Conservation (phyloP, 2,329 filamentous ascomycete genomes). For the Beauveria scarabaeidicola region DNA sequence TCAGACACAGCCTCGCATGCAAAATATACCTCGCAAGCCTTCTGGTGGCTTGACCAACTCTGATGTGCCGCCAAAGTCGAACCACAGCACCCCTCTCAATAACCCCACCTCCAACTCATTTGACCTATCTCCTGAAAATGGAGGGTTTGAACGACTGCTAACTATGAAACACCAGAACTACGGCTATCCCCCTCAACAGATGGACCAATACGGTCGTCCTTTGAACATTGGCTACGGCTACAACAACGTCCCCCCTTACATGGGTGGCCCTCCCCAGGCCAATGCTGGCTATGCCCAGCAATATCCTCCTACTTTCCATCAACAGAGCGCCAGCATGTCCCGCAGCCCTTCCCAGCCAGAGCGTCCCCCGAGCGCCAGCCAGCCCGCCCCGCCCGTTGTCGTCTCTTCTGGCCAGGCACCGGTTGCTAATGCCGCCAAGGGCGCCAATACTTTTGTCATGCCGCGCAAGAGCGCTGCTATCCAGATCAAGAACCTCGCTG, state of each 20-base stretch:
- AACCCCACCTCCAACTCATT: slow-evolving; percentile 29
- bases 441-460: slow-evolving; percentile 39
- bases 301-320: slow-evolving; percentile 31
- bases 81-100: slow-evolving; percentile 10
- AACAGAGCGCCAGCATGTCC: slow-evolving; percentile 65
- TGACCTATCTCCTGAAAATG: slow-evolving; percentile 61
- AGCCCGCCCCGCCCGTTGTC: slow-evolving; percentile 46
- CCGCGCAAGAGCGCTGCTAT: slow-evolving; percentile 65
- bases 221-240: slow-evolving; percentile 35
- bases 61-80: slow-evolving; percentile 4
- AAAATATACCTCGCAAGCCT: neutral
- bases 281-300: slow-evolving; percentile 43
- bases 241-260: slow-evolving; percentile 41
- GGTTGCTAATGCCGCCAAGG: slow-evolving; percentile 41
- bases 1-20: neutral
- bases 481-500: slow-evolving; percentile 74
- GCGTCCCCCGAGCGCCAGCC: slow-evolving; percentile 57
- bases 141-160: slow-evolving; percentile 66
- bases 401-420: slow-evolving; percentile 52
- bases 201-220: slow-evolving; percentile 31
- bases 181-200: slow-evolving; percentile 39
- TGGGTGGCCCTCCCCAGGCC: slow-evolving; percentile 30
- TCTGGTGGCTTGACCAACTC: neutral
- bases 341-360: slow-evolving; percentile 75
- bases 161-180: slow-evolving; percentile 60